Percentiles rank a stretch among this genome's conserved stretches.
Conservation (phyloP, 164 flowering plant genomes). For the Chloranthus sessilifolius region DNA sequence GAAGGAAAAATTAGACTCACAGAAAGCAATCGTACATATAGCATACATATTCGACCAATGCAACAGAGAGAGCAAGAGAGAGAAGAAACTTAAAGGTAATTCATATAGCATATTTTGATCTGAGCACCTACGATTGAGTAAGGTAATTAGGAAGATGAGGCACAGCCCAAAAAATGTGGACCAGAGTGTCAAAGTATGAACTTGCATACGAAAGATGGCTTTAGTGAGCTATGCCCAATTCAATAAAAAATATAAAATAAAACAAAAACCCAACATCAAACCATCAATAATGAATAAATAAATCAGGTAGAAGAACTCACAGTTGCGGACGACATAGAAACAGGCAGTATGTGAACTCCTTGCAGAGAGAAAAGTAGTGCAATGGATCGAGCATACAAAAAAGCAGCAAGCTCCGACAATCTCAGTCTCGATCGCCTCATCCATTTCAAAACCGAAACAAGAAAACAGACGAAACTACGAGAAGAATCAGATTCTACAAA, state of each 20-base stretch:
- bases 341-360: slow-evolving; percentile 54
- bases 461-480: slow-evolving; percentile 23
- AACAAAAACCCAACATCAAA: not conserved
- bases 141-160: no score
- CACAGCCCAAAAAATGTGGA: no score
- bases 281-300: not conserved
- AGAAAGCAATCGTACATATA: no score
- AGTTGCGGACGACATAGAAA: slow-evolving; percentile 4
- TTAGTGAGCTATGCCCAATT: not conserved
- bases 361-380: slow-evolving; percentile 22
- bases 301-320: not conserved
- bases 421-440: slow-evolving; percentile 26
- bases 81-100: slow-evolving; percentile 5
- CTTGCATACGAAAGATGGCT: not conserved
- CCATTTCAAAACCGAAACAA: slow-evolving; percentile 39
- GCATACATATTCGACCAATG: no score
- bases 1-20: not conserved
- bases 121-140: no score
- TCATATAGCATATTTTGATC: no score
- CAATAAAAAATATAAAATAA: not conserved
- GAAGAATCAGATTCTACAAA: slow-evolving; percentile 22
- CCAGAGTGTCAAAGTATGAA: no score
- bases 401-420: slow-evolving; percentile 34
- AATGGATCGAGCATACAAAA: slow-evolving; percentile 39
- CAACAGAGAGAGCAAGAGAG: not conserved